Conservation (phyloP, 306 rosid genomes). For the Quercus suber region DNA sequence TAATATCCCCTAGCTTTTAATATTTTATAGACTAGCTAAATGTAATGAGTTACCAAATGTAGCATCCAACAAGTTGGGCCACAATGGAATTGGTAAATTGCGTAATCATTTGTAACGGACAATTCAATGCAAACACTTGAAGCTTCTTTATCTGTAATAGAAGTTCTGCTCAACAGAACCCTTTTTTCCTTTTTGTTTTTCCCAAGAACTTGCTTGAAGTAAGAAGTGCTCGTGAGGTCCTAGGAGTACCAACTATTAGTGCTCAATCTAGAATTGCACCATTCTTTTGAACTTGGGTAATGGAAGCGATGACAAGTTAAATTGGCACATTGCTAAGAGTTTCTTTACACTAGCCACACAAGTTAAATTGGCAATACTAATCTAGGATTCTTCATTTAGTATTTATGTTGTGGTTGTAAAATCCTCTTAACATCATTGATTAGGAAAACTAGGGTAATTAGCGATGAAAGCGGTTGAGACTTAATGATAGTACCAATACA, state of each 20-base stretch:
- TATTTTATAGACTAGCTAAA: background rate
- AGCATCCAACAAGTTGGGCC: background rate
- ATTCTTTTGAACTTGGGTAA: slow-evolving; percentile 97
- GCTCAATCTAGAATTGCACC: slow-evolving; percentile 94
- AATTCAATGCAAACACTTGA: background rate
- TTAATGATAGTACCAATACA: too few relatives aligned
- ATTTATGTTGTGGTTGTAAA: background rate
- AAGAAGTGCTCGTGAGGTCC: slow-evolving; percentile 72
- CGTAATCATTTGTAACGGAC: background rate
- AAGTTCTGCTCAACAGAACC: background rate
- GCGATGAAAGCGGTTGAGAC: too few relatives aligned
- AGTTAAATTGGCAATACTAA: background rate
- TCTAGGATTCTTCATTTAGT: background rate
- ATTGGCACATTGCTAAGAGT: slow-evolving; percentile 10
- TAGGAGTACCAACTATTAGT: slow-evolving; percentile 86
- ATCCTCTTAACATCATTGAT: background rate
- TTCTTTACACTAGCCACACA: background rate
- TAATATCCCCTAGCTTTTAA: background rate
- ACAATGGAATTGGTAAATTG: background rate
- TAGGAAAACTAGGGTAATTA: too few relatives aligned
- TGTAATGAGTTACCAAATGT: background rate
- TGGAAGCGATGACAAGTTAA: slow-evolving; percentile 71
- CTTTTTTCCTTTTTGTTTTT: background rate
- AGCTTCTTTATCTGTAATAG: background rate
- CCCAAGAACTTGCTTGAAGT: slow-evolving; percentile 91